phyloP scores from a whole-genome alignment of 148 eudicot genomes.

The Talinum fruticosum region DNA sequence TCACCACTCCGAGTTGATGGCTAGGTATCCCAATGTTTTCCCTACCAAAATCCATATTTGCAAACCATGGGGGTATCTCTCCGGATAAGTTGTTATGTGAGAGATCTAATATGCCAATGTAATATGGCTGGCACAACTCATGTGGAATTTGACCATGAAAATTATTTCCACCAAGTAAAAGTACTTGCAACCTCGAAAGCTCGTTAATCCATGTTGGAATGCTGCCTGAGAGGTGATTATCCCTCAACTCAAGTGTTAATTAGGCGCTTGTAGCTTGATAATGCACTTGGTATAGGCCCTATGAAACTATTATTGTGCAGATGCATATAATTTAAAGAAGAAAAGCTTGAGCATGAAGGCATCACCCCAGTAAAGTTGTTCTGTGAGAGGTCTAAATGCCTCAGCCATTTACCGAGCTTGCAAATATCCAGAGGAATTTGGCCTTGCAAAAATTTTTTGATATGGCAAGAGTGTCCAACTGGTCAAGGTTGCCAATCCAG shows the following conservation, averaged over 20 bases:
- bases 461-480: background rate
- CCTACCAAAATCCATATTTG: constrained; percentile 13
- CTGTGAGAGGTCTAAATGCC: constrained; percentile 5
- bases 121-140: background rate
- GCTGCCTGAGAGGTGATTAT: constrained; percentile 16
- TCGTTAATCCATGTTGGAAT: constrained; percentile 22
- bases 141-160: constrained; percentile 4
- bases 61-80: background rate
- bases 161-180: background rate
- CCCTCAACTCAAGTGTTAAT: background rate
- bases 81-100: constrained; percentile 14
- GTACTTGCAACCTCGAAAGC: background rate
- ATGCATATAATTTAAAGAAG: background rate
- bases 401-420: no score
- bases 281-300: constrained; percentile 5
- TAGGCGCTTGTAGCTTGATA: background rate
- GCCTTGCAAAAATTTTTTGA: background rate
- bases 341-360: constrained; percentile 13
- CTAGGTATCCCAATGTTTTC: no score
- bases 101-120: constrained; percentile 10
- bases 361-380: constrained; percentile 5
- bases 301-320: constrained; percentile 5
- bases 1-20: no score
- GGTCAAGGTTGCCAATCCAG: background rate
- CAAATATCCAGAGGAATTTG: constrained; percentile 3